Percentiles rank a stretch among this genome's conserved stretches.
Evolutionary conservation across 1,284 basidiomycete species (phyloP).

Genomic region (Tetrapyrgos nigripes): DNA sequence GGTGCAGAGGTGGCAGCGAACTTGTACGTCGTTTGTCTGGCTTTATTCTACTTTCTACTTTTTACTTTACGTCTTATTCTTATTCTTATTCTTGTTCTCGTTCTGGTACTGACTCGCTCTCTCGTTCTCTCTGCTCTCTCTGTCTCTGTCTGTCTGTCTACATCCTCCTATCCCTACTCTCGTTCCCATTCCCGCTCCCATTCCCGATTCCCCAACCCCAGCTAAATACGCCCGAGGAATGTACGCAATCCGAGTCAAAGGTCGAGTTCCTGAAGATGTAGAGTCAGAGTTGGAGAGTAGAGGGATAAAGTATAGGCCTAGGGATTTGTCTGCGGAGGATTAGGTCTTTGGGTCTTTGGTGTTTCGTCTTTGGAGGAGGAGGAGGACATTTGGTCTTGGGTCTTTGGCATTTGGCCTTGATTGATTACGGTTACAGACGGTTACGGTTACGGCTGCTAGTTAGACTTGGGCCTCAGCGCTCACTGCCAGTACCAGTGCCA

Average conservation of each 20-base stretch:
- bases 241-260: slow-evolving; percentile 89
- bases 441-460: no score
- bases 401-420: no score
- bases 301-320: slow-evolving; percentile 81
- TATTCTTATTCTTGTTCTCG: background rate
- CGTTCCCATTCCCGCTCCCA: background rate
- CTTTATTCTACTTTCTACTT: no score
- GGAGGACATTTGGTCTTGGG: no score
- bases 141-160: background rate
- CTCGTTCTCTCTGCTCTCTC: background rate
- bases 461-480: no score
- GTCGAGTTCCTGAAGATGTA: slow-evolving; percentile 86
- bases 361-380: no score
- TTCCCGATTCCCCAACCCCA: slow-evolving; percentile 33
- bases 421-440: no score
- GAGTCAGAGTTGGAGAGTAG: slow-evolving; percentile 78
- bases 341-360: no score
- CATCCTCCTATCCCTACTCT: slow-evolving; percentile 4
- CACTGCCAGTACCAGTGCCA: no score
- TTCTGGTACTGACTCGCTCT: no score
- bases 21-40: slow-evolving; percentile 61
- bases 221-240: slow-evolving; percentile 88
- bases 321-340: slow-evolving; percentile 51
- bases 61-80: no score
- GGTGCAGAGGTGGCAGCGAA: slow-evolving; percentile 95